A percentile compares a stretch with the other conserved stretches of the same genome.
phyloP scores from a whole-genome alignment of 257 asterid genomes.

The Solanum sitiens region DNA sequence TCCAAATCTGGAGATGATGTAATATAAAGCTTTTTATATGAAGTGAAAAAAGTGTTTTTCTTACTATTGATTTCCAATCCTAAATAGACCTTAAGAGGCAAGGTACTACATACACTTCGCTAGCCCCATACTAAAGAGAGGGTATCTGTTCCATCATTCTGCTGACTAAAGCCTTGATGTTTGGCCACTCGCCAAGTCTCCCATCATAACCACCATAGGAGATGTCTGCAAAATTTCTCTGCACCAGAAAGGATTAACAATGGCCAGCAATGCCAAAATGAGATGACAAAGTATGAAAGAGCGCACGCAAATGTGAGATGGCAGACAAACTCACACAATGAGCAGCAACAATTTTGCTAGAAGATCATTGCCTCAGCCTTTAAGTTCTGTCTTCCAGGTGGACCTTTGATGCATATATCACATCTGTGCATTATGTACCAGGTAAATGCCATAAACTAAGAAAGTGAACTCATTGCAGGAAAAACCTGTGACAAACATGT shows the following conservation, averaged over 20 bases:
- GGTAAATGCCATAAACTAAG: background rate
- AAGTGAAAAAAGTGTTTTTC: too few relatives aligned
- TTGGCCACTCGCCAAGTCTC: constrained; percentile 27
- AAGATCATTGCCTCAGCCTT: constrained; percentile 40
- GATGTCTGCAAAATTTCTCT: constrained; percentile 16
- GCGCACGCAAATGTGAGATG: background rate
- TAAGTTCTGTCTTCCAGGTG: constrained; percentile 54
- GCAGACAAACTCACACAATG: constrained; percentile 33
- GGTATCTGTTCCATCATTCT: constrained; percentile 55
- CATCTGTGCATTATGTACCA: constrained; percentile 28
- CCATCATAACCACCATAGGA: constrained; percentile 21
- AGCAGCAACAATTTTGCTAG: constrained; percentile 42
- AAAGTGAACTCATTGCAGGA: background rate
- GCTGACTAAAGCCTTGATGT: constrained; percentile 39
- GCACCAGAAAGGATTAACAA: constrained; percentile 17
- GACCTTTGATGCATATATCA: constrained; percentile 52
- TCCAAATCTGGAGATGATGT: too few relatives aligned
- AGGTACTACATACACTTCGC: too few relatives aligned
- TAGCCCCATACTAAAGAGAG: background rate
- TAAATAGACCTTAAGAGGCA: background rate
- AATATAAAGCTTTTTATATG: too few relatives aligned
- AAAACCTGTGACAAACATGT: background rate
- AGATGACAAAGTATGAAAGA: background rate
- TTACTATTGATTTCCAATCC: background rate
- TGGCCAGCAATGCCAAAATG: background rate